Base-by-base conservation (phyloP, 1,284 basidiomycete genomes). In the Sphagnurus paluster region DNA sequence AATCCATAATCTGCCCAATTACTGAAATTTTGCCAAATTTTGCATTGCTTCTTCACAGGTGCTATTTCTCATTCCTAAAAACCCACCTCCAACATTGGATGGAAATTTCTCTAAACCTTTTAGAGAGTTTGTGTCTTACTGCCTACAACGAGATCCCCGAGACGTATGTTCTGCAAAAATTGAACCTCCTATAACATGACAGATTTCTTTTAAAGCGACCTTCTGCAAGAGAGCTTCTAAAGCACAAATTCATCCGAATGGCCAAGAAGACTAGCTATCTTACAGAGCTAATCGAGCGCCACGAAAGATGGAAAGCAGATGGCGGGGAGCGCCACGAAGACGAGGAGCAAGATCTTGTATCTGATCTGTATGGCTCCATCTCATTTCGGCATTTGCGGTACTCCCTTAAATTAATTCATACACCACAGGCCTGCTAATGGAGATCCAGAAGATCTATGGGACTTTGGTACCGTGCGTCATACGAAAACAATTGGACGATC, bases 41-140 rank as follows among this genome's bases (percentile, higher is more conserved):
- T n/a, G n/a, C n/a, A n/a, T n/a, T n/a, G n/a, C n/a, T n/a, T n/a
- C n/a, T n/a, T n/a, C n/a, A 14, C 54, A 93, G 90, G 94, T 98
- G 14, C 77, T 99, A 25, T 99, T 99, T 76, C 76, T 99, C 48
- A 99, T 99, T 47, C 97, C 96, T 16, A 98, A 98, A 75, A 98
- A 98, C 62, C 84, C 90, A 2, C 97, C 96, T 2, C 97, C 96
- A 4, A 81, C 82, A 29, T 75, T 99, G 39, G 93, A 97, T 53
- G 82, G 79, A 16, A 84, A 87, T 53, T 99, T 96, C 66, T 92
- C 92, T 2, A 92, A 91, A 59, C 78, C 87, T 1, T 99, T 99
- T 74, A 80, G 87, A 59, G 97, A 98, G 44, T 99, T 99, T 64
- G 92, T 99, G 16, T 77, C 88, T 1, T 84, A 87, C 52, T 99